phyloP scores from a whole-genome alignment of 2,329 filamentous ascomycete genomes.

The Achaetomium macrosporum region DNA sequence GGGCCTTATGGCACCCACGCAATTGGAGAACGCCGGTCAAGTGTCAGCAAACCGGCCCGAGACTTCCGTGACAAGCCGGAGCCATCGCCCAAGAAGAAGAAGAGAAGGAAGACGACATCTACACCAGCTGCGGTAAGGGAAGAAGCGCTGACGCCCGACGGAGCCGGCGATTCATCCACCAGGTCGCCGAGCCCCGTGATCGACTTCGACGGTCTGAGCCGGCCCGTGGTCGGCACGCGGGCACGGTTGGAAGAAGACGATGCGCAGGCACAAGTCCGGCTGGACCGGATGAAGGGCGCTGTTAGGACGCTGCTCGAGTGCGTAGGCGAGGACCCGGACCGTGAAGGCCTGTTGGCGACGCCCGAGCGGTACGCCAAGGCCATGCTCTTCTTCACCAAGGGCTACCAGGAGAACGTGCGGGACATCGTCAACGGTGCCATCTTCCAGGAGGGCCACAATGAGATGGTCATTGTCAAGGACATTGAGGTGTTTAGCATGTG shows the following conservation, averaged over 20 bases:
- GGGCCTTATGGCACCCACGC: conserved; percentile 11
- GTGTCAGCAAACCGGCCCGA: conserved; percentile 55
- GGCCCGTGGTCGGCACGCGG: conserved; percentile 58
- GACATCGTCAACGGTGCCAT: conserved; percentile 91
- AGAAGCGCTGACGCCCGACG: conserved; percentile 23
- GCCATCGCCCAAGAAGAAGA: conserved; percentile 34
- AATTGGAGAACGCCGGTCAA: conserved; percentile 42
- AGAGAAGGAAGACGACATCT: conserved; percentile 25
- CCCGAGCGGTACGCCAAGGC: conserved; percentile 91
- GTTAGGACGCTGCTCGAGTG: conserved; percentile 63
- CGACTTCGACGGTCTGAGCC: conserved; percentile 56
- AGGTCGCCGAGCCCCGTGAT: conserved; percentile 52
- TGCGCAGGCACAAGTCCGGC: conserved; percentile 44
- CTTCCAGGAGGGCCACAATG: conserved; percentile 94
- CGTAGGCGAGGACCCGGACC: conserved; percentile 61
- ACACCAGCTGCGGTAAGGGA: conserved; percentile 18
- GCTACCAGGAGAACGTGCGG: conserved; percentile 89
- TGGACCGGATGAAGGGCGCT: conserved; percentile 55
- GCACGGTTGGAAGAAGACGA: conserved; percentile 53
- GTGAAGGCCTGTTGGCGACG: conserved; percentile 59
- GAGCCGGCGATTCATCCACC: conserved; percentile 28
- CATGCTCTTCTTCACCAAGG: conserved; percentile 91
- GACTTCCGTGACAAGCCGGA: conserved; percentile 52
- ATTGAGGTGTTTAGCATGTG: conserved; percentile 93
- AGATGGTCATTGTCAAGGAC: conserved; percentile 96